Evolutionary conservation across 176 grass and related monocot genomes (phyloP), one percentile per base, ranked within the genome.

Genomic region (Tuctoria greenei): DNA sequence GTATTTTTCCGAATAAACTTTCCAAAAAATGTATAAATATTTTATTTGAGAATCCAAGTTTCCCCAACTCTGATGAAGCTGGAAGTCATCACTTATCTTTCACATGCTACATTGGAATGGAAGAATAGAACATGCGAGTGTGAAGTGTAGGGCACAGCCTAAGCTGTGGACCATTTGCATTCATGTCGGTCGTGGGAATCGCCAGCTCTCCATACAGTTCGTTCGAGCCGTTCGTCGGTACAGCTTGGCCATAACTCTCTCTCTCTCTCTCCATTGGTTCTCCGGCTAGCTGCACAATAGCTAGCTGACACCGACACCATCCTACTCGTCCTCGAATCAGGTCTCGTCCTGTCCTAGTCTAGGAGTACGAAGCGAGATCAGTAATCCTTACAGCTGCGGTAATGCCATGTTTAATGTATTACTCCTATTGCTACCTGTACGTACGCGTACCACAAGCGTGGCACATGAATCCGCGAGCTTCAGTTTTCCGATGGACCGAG

Each of bases 101-200:
- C 34, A 39, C 27, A 34, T 21, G 17, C 7, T 2, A 17, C 18
- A 10, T 34, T 18, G 61, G 39, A 72, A 45, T 4, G 31, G 23
- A 50, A 61, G 34, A 68, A 42, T 11, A 11, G 41, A 60, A 42
- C 50, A 34, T 42, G 68, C 46, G 11, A 71, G 41, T 50, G 24
- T 8, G 64, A 51, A 25, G 57, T 27, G 73, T 60, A 67, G 73
- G 72, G 11, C 64, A 77, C 38, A 41, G 23, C 69, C 24, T 8
- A 12, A 15, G 77, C n/a, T 75, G 84, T 75, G 84, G 84, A 86
- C 84, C 78, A 54, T 72, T 3, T 81, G 65, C 72, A 70, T 60
- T 8, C 26, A 55, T 66, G 84, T 66, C 66, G 73, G 72, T 64
- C 75, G 61, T 31, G 14, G 41, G 41, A 68, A 23, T 54, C n/a